Base-by-base conservation (phyloP, 768 basidiomycete species). In the Mycena filopes region DNA sequence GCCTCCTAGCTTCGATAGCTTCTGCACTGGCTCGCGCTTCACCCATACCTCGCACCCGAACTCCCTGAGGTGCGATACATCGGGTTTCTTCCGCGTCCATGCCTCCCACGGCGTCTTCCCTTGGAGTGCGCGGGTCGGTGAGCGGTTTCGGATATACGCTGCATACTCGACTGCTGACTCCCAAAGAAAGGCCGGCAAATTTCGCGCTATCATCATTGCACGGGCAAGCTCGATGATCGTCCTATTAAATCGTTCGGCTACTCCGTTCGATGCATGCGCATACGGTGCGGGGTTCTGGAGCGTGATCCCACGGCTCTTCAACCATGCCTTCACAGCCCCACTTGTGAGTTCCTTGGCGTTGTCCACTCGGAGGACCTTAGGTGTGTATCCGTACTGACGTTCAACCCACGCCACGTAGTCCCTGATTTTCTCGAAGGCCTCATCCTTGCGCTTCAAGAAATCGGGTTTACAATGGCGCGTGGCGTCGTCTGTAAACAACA, bases 181-280 rank as follows among this genome's bases (percentile, higher is more conserved):
- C 73, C 77, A 77, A 36, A 73, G 65, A 16, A 48, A 68, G 12
- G 60, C 54, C 29, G 50, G 1, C 2, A 79, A 33, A 12, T 71
- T 67, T 6, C 60, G 28, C 11, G 60, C 73, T 38, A 77, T 70
- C 2, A 83, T 5, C 79, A 83, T 82, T 0, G 77, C 70, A 0
- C 68, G 28, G 1, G 66, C 72, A 2, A 80, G 43, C 47, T 81
- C 74, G 0, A 79, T 25, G 0, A 79, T 38, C 0, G 76, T 81
- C 4, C 70, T 33, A 53, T 82, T 83, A n/a, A 74, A 73, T 0
- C 74, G 49, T 40, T 86, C 81, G 0, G 81, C 81, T 0, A 83
- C 69, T 0, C 83, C 77, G 61, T 82, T 83, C 28, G 82, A 78
- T 0, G 75, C 66, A 0, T 78, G 78, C 9, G 78, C 76, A 33